A percentile compares a stretch with the other conserved stretches of the same genome.
Evolutionary conservation across 2,329 filamentous ascomycete genomes (phyloP).

Genomic region (Aurifilum marmelostoma): DNA sequence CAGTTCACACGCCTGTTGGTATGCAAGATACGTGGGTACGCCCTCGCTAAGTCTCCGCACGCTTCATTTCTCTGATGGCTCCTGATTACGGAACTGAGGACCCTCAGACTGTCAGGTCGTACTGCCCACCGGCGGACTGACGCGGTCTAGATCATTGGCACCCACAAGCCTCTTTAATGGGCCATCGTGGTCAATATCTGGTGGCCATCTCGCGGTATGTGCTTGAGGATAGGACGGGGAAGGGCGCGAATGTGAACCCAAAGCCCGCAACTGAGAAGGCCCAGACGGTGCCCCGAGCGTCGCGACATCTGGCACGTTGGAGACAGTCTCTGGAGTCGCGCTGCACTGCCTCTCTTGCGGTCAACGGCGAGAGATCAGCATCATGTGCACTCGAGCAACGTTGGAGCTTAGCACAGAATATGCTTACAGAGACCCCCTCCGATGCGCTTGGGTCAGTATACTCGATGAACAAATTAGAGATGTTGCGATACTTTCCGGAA

Average conservation of each 20-base stretch:
- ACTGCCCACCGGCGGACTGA: neutral
- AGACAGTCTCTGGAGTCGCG: neutral
- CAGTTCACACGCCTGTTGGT: neutral
- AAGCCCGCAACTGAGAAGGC: neutral
- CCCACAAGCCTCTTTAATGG: slow-evolving; percentile 1
- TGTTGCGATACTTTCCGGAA: neutral
- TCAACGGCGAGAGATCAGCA: neutral
- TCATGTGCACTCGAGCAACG: neutral
- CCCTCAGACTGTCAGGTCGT: neutral
- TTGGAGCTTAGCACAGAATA: neutral
- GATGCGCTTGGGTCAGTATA: neutral
- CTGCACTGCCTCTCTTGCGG: neutral
- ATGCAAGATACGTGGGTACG: neutral
- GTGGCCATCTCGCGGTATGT: neutral
- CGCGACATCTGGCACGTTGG: neutral
- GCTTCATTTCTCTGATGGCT: neutral
- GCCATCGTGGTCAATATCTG: neutral
- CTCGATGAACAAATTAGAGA: neutral
- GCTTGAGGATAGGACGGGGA: neutral
- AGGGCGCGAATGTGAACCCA: neutral
- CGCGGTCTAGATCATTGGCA: neutral
- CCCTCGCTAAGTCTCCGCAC: neutral
- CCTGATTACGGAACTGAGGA: neutral
- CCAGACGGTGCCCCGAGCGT: slow-evolving; percentile 4
- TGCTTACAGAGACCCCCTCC: neutral